Evolutionary conservation across 768 basidiomycete species (phyloP), one percentile per base, ranked within the genome.

Genomic region (Boletus barrowsii): DNA sequence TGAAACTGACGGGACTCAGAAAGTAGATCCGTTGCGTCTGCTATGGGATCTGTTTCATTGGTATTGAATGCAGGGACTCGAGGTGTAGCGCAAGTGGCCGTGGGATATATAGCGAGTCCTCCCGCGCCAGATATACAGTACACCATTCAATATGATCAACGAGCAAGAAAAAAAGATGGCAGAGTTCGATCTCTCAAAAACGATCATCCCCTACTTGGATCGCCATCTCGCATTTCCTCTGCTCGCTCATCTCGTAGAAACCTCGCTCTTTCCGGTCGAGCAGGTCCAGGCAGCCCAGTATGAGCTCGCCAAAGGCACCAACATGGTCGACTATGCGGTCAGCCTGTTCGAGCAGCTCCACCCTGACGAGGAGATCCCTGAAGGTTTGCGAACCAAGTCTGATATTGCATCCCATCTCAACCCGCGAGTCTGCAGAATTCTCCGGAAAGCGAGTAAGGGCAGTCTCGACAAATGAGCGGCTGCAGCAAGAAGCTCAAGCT

Each of bases 321-420:
- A 99, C 72, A 98, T 98, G 95, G 87, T 96, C 54, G 95, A 96
- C 72, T 99, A 96, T 65, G 87, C 91, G 24, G 82, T 87, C 55
- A 81, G 79, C 59, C 74, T 98, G 62, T 93, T 92, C 64, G 75
- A 87, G 62, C 84, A 91, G 74, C 73, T 93, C 47, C 75, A 93
- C 60, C 87, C 90, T 0, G 86, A 85, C 46, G 72, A 89, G 48
- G 77, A 84, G 62, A 73, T 85, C 20, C 88, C 90, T 14, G 68
- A 76, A 68, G 90, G 90, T 91, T 62, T 46, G 78, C 72, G 10
- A 41, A 37, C 48, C 10, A 18, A 6, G 9, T 51, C 22, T 24
- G 30, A 47, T n/a, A 7, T 29, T 29, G 29, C 29, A 5, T 9
- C 13, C 8, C 47, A 35, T 53, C 17, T 54, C 29, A 49, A 10